phyloP scores from a whole-genome alignment of 2,329 filamentous ascomycete genomes.

The Microcyclosporella mali region DNA sequence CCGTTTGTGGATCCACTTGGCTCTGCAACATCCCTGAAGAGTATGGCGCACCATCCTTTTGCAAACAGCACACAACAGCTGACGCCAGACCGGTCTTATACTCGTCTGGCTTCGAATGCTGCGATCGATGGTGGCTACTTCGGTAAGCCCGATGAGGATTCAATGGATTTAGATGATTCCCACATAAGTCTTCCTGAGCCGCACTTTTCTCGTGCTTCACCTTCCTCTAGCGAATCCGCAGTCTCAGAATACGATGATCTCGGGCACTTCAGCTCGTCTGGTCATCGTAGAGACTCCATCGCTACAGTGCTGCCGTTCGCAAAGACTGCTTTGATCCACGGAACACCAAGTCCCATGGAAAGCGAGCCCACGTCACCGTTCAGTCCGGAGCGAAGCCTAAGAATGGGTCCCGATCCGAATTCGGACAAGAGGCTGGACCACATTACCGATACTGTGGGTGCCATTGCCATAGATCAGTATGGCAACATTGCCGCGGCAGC shows the following conservation, averaged over 20 bases:
- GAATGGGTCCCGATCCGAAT: neutral
- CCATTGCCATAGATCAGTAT: conserved; percentile 79
- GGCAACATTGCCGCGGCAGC: conserved; percentile 91
- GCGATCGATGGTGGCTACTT: conserved; percentile 15
- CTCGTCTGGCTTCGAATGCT: neutral
- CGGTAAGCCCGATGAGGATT: no score
- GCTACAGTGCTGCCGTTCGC: neutral
- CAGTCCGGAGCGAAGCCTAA: neutral
- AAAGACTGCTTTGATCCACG: no score
- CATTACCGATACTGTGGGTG: conserved; percentile 90
- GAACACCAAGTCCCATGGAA: no score
- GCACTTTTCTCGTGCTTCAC: no score
- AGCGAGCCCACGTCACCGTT: no score
- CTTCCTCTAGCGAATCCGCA: no score
- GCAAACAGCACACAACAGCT: conserved; percentile 39
- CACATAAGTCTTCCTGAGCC: no score
- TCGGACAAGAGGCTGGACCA: conserved; percentile 42
- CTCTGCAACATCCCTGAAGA: conserved; percentile 1
- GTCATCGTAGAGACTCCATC: conserved; percentile 22
- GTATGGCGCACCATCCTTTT: conserved; percentile 34
- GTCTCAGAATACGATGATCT: no score
- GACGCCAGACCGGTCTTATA: conserved; percentile 1
- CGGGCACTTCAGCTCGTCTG: conserved; percentile 29
- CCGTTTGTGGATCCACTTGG: conserved; percentile 22
- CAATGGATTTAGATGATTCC: no score